Percentiles rank a stretch among this genome's conserved stretches.
phyloP scores from a whole-genome alignment of 2,329 filamentous ascomycete genomes.

The Emericellopsis cladophorae region DNA sequence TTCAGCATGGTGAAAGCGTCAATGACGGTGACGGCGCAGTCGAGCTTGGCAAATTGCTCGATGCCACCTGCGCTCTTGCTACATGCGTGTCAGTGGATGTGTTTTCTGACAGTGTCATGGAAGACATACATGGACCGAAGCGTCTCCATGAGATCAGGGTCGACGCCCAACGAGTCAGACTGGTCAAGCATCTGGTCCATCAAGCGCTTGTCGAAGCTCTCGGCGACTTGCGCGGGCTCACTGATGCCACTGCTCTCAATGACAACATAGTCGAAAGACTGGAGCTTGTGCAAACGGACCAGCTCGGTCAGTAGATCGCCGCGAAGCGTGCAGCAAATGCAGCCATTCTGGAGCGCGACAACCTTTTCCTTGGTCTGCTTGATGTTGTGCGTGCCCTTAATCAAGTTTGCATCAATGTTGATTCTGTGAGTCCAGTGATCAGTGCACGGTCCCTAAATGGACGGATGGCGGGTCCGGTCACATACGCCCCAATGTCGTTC shows the following conservation, averaged over 20 bases:
- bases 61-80: constrained; percentile 47
- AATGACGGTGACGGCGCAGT: constrained; percentile 61
- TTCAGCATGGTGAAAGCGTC: constrained; percentile 62
- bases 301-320: constrained; percentile 61
- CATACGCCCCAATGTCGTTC: constrained; percentile 54
- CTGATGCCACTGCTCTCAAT: constrained; percentile 63
- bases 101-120: background rate
- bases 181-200: constrained; percentile 30
- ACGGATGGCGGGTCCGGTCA: background rate
- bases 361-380: constrained; percentile 50
- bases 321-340: constrained; percentile 64
- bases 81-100: background rate
- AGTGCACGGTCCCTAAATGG: background rate
- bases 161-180: constrained; percentile 16
- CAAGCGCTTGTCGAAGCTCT: constrained; percentile 53
- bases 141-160: constrained; percentile 19
- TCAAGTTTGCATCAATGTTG: constrained; percentile 52
- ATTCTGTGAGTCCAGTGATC: constrained; percentile 23
- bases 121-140: constrained; percentile 20
- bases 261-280: constrained; percentile 57
- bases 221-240: constrained; percentile 61
- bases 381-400: constrained; percentile 41
- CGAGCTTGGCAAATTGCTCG: constrained; percentile 51
- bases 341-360: constrained; percentile 58
- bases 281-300: constrained; percentile 46